Conservation (phyloP, 176 grass and related monocot species). For the Triticum urartu region DNA sequence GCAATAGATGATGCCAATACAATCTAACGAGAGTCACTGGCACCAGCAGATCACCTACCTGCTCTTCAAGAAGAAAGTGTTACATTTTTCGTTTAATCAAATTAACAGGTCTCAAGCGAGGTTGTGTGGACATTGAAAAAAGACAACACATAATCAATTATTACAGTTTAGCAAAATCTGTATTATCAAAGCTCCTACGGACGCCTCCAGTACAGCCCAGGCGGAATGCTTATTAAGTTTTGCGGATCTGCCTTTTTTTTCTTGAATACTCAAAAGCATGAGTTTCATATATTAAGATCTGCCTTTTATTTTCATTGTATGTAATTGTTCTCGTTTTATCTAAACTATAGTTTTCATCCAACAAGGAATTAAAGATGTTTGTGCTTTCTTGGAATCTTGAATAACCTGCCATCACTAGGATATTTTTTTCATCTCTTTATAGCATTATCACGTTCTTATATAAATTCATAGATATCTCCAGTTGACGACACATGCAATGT, state of each 20-base stretch:
- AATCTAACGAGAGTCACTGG: not conserved
- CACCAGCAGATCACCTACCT: not conserved
- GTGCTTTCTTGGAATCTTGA: not conserved
- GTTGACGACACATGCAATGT: not conserved
- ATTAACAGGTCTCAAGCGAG: not conserved
- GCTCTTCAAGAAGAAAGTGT: constrained; percentile 10
- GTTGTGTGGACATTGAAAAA: constrained; percentile 16
- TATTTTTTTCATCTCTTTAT: not conserved
- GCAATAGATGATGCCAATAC: constrained; percentile 10
- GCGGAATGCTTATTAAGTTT: not conserved
- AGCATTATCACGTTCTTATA: not conserved
- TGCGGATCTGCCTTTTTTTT: not conserved
- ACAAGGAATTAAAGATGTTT: not conserved
- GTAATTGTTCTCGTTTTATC: constrained; percentile 1
- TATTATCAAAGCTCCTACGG: not conserved
- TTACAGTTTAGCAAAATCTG: not conserved
- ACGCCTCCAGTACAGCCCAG: not conserved
- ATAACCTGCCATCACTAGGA: not conserved
- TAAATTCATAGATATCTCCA: not conserved
- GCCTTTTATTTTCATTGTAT: not conserved
- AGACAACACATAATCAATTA: not conserved
- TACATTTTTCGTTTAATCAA: not conserved
- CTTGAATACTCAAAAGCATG: not conserved
- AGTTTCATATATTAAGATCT: no score
- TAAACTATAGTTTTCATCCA: constrained; percentile 12